Base-by-base conservation (phyloP, 176 grass and related monocot genomes). In the Phragmites australis region DNA sequence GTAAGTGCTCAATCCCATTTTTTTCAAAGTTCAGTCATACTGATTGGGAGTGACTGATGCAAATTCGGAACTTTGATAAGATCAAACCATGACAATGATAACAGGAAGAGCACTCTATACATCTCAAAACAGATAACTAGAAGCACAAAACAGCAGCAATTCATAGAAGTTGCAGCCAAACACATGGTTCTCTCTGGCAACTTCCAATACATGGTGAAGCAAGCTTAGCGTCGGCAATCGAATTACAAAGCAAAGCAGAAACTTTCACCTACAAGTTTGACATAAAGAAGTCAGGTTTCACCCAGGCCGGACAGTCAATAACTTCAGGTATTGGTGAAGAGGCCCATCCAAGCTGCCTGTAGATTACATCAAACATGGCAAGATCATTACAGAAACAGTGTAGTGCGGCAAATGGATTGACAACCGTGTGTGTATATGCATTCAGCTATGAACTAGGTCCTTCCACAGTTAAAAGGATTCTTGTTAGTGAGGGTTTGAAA, bases 261-360 rank as follows among this genome's bases (percentile, higher is more conserved):
- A 18, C 6, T 25, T 78, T 51, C 9, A 40, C 23, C 55, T 71
- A 71, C 39, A 8, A 48, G 46, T 50, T 19, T 30, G 8, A 15
- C 42, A 84, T 43, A 78, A 23, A 29, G n/a, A 39, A 61, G 31
- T 31, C 23, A 31, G 31, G 58, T 25, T 60, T 60, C n/a, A n/a
- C 39, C 30, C 3, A 39, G 19, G 34, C 34, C 19, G 22, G 19
- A 65, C 23, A 72, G 49, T 29, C 48, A 19, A 81, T 26, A 66
- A 60, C 62, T 70, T 82, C 31, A 45, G 5, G 6, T 8, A 57
- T 82, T 29, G 43, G 40, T 19, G 32, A 23, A n/a, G 63, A 62
- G 46, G 25, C 13, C 77, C 78, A 23, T 32, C 15, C 61, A 43
- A 87, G 18, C 8, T 53, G 52, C 54, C 85, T 87, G 78, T 71